A percentile compares a stretch with the other conserved stretches of the same genome.
phyloP scores from a whole-genome alignment of 495 filamentous ascomycete genomes.

The Arthonia radiata region DNA sequence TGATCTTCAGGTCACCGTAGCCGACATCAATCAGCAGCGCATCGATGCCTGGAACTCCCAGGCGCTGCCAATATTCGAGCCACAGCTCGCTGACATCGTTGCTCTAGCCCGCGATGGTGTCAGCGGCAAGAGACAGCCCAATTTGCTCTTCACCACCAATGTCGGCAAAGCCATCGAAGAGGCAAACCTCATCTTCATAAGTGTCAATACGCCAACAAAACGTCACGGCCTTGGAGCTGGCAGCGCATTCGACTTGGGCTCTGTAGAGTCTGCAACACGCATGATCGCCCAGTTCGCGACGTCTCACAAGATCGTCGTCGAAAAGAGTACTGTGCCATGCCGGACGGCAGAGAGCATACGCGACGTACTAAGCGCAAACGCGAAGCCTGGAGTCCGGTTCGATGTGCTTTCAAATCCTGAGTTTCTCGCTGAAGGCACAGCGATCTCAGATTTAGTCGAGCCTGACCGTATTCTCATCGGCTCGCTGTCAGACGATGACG shows the following conservation, averaged over 20 bases:
- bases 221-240: slow-evolving; percentile 42
- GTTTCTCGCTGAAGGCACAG: slow-evolving; percentile 59
- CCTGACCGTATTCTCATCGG: slow-evolving; percentile 64
- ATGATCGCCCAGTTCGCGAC: slow-evolving; percentile 41
- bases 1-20: slow-evolving; percentile 39
- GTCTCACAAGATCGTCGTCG: slow-evolving; percentile 48
- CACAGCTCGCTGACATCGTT: slow-evolving; percentile 43
- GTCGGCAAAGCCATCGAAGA: slow-evolving; percentile 31
- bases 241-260: slow-evolving; percentile 43
- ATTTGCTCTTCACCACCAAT: slow-evolving; percentile 49
- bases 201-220: slow-evolving; percentile 68
- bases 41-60: slow-evolving; percentile 48
- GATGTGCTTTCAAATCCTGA: slow-evolving; percentile 70
- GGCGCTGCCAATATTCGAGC: slow-evolving; percentile 56
- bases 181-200: slow-evolving; percentile 54
- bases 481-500: slow-evolving; percentile 28
- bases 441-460: slow-evolving; percentile 40
- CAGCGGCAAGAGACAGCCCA: too few relatives aligned
- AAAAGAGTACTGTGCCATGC: slow-evolving; percentile 68
- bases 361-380: slow-evolving; percentile 31
- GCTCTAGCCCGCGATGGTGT: slow-evolving; percentile 33
- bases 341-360: slow-evolving; percentile 46
- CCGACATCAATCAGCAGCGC: slow-evolving; percentile 39
- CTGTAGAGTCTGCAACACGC: slow-evolving; percentile 42
- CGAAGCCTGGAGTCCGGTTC: slow-evolving; percentile 35